Percentiles rank a stretch among this genome's conserved stretches.
These are phyloP conservation scores for Nothophoma quercina DNA, from an alignment of 2,329 filamentous ascomycete genomes.

Conservation along the genomic window DNA sequence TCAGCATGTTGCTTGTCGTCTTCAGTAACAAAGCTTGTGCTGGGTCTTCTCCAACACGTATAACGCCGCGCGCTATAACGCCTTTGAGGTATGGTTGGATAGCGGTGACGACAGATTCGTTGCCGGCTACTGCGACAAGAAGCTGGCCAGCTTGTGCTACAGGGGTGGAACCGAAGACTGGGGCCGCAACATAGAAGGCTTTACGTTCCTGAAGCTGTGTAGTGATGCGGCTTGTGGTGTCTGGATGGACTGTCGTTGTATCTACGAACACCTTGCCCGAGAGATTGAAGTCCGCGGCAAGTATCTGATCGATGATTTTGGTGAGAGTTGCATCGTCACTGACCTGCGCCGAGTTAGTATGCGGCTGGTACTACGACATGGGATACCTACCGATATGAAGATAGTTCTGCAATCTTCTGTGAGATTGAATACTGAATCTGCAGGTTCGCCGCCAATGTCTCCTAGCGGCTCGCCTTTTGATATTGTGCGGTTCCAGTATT, in stretches of 20 bases:
- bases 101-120: conserved; percentile 42
- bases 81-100: conserved; percentile 53
- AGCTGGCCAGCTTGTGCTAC: conserved; percentile 57
- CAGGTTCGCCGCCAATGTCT: conserved; percentile 29
- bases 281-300: no score
- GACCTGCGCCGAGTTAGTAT: conserved; percentile 20
- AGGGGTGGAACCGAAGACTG: conserved; percentile 61
- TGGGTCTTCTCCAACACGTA: conserved; percentile 55
- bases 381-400: conserved; percentile 49
- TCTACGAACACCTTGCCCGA: conserved; percentile 57
- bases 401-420: no score
- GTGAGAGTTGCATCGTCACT: no score
- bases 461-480: conserved; percentile 52
- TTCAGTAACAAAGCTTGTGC: conserved; percentile 58
- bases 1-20: conserved; percentile 59
- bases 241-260: conserved; percentile 60
- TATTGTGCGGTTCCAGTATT: conserved; percentile 59
- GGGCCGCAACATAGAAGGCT: conserved; percentile 53
- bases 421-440: no score
- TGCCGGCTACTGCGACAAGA: conserved; percentile 58
- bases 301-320: no score
- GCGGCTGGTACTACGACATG: no score
- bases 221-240: conserved; percentile 47
- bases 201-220: conserved; percentile 34
- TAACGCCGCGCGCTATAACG: conserved; percentile 52